Percentiles rank a stretch among this genome's conserved stretches.
Conservation (phyloP, 2,329 filamentous ascomycete genomes). For the Tothia fuscella region DNA sequence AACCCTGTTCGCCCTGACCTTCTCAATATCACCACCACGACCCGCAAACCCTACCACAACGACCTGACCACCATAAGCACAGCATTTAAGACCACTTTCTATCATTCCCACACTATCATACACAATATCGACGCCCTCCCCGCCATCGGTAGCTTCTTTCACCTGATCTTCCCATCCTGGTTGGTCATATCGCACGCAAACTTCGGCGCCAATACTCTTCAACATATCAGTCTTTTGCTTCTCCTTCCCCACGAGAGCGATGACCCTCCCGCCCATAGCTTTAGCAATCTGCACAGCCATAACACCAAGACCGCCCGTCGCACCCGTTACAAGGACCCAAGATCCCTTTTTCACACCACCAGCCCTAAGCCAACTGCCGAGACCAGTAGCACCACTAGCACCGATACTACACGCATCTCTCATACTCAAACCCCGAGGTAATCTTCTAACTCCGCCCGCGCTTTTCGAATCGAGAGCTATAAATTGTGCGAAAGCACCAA, state of each 20-base stretch:
- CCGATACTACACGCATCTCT: conserved; percentile 42
- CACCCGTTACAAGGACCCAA: conserved; percentile 43
- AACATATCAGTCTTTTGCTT: conserved; percentile 33
- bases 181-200: conserved; percentile 31
- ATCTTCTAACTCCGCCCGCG: conserved; percentile 24
- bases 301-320: conserved; percentile 43
- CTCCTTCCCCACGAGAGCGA: conserved; percentile 38
- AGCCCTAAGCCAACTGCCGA: conserved; percentile 35
- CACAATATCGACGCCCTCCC: conserved; percentile 43
- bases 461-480: conserved; percentile 29
- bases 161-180: conserved; percentile 41
- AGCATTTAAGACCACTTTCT: conserved; percentile 40
- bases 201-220: conserved; percentile 28
- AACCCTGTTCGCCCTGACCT: conserved; percentile 42
- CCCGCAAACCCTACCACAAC: conserved; percentile 49
- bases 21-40: conserved; percentile 40
- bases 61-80: conserved; percentile 42
- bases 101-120: conserved; percentile 48
- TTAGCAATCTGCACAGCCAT: conserved; percentile 46
- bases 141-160: conserved; percentile 30
- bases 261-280: conserved; percentile 39
- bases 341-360: conserved; percentile 34
- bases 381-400: conserved; percentile 42
- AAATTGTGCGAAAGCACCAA: conserved; percentile 42
- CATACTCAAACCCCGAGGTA: conserved; percentile 36